Base-by-base conservation (phyloP, 2,329 filamentous ascomycete genomes). In the Fusarium brachygibbosum region DNA sequence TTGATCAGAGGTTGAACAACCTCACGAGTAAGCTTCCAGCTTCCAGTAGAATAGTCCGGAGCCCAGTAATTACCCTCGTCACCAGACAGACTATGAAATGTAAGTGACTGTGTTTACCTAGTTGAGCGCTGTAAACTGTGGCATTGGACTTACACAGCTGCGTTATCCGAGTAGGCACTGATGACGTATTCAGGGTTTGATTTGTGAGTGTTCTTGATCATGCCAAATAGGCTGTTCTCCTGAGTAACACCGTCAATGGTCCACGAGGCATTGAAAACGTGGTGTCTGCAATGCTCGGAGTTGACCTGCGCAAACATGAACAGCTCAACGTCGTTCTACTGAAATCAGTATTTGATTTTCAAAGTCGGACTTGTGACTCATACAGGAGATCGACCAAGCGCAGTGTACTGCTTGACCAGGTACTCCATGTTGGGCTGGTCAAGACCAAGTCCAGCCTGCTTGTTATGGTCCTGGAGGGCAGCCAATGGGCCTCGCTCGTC, bases 231-330 rank as follows among this genome's bases (percentile, higher is more conserved):
- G 70, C 91, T 95, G 77, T 91, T 87, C 45, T 88, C 86, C 86
- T 94, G 96, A 69, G 86, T 83, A 71, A 91, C 85, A 53, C 94
- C 94, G 78, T 99, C 94, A 74, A 99, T 97, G 17, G 91, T 96
- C 93, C 96, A 99, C 62, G 90, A 91, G 29, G 96, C 94, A 80
- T 99, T 99, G 87, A 99, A 99, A 74, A 97, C 92, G 84, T 98
- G 97, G 79, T 87, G 86, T 25, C 85, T 84, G 71, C 86, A 97
- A 81, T 98, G 95, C 85, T 99, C 96, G 5, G 95, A 98, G 84
- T 98, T 98, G 78, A 99, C 95, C 82, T 99, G 96, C 17, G 95
- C 95, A 79, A 98, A 99, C 96, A 98, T 98, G 85, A 98, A 98
- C 23, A 98, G 86, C 82, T 99, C 96, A 44, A 98, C 93, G 78